Percentiles rank a stretch among this genome's conserved stretches.
Conservation (phyloP, 148 eudicot genomes). For the Spergularia marina region DNA sequence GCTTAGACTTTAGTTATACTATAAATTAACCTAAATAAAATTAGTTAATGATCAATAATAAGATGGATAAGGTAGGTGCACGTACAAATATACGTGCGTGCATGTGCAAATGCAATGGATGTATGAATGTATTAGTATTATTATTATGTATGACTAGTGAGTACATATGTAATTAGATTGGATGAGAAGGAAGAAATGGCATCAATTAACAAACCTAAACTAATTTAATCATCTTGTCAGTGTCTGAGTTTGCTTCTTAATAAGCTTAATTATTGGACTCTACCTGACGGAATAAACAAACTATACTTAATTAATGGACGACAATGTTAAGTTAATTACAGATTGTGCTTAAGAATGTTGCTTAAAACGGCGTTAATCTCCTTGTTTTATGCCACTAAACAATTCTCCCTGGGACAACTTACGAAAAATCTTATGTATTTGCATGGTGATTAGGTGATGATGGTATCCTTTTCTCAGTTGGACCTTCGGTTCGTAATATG, state of each 20-base stretch:
- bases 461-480: no score
- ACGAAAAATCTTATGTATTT: not conserved
- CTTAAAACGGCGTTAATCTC: slow-evolving; percentile 9
- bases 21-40: no score
- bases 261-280: not conserved
- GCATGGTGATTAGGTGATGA: no score
- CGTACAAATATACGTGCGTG: not conserved
- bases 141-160: no score
- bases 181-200: not conserved
- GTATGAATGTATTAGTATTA: no score
- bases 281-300: not conserved
- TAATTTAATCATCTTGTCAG: not conserved
- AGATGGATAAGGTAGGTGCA: not conserved
- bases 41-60: no score
- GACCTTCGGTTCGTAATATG: no score
- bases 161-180: no score
- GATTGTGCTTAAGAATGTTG: slow-evolving; percentile 1
- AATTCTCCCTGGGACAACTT: slow-evolving; percentile 3
- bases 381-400: slow-evolving; percentile 28
- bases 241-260: not conserved
- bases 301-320: not conserved
- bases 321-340: slow-evolving; percentile 19
- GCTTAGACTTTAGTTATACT: no score
- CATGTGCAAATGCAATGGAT: not conserved
- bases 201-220: not conserved